Evolutionary conservation across 176 grass and related monocot species (phyloP).

Genomic region (Juncus inflexus): DNA sequence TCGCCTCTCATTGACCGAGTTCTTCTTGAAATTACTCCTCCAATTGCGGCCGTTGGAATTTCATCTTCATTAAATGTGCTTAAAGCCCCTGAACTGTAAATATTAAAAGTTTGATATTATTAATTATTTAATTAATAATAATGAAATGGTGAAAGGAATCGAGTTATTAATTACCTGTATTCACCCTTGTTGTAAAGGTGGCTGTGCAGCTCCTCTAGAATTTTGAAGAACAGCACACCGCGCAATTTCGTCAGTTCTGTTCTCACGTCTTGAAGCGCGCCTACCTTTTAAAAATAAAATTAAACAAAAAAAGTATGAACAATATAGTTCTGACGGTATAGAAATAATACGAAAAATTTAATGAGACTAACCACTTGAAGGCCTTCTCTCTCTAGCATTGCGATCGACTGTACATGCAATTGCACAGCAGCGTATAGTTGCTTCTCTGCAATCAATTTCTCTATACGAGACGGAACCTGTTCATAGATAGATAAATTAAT

Average conservation of each 20-base stretch:
- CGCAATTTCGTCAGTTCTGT: slow-evolving; percentile 88
- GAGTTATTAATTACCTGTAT: slow-evolving; percentile 50
- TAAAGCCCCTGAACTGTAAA: slow-evolving; percentile 53
- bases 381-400: slow-evolving; percentile 92
- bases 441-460: slow-evolving; percentile 77
- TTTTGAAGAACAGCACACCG: slow-evolving; percentile 87
- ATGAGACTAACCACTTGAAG: slow-evolving; percentile 85
- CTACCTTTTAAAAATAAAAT: slow-evolving; percentile 64
- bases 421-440: slow-evolving; percentile 95
- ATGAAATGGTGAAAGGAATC: slow-evolving; percentile 23
- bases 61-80: slow-evolving; percentile 61
- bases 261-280: slow-evolving; percentile 98
- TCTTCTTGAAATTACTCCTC: slow-evolving; percentile 65
- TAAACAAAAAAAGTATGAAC: slow-evolving; percentile 14
- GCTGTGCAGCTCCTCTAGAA: slow-evolving; percentile 88
- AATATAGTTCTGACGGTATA: slow-evolving; percentile 8
- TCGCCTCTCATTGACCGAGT: slow-evolving; percentile 68
- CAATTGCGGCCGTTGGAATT: slow-evolving; percentile 38
- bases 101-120: slow-evolving; percentile 28
- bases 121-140: slow-evolving; percentile 24
- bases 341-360: background rate
- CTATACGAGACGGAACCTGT: slow-evolving; percentile 93
- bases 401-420: slow-evolving; percentile 87
- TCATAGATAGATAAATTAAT: slow-evolving; percentile 16
- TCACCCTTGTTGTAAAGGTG: slow-evolving; percentile 94